Evolutionary conservation across 208 protist genomes (phyloP).

Genomic region (Polymyxa betae): DNA sequence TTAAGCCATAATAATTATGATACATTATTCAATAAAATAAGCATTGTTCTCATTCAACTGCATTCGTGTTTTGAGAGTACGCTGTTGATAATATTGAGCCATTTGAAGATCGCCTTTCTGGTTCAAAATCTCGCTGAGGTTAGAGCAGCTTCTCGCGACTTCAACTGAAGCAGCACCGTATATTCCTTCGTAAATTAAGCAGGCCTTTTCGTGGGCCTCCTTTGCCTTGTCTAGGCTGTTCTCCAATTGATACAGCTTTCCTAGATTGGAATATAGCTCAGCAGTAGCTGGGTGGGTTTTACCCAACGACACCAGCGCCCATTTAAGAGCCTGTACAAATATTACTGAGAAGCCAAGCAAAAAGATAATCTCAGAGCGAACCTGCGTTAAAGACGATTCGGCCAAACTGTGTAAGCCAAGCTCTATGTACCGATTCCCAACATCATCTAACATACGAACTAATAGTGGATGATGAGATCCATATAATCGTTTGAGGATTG

Average conservation of each 20-base stretch:
- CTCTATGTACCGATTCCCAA: background rate
- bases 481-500: background rate
- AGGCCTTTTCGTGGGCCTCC: conserved; percentile 3
- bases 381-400: background rate
- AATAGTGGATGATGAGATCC: background rate
- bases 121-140: background rate
- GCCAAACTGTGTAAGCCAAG: background rate
- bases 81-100: background rate
- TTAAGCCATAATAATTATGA: no score
- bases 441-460: background rate
- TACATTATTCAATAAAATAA: no score
- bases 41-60: background rate
- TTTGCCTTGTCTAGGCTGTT: background rate
- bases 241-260: background rate
- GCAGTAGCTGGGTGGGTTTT: background rate
- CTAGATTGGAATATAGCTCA: background rate
- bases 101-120: background rate
- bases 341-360: no score
- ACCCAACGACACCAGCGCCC: background rate
- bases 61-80: background rate
- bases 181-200: background rate
- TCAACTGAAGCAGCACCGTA: background rate
- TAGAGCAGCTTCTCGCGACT: background rate
- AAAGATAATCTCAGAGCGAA: no score
- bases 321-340: background rate